Percentiles rank a stretch among this genome's conserved stretches.
Conservation (phyloP, 108 stramenopile genomes). For the Tribonema minus region DNA sequence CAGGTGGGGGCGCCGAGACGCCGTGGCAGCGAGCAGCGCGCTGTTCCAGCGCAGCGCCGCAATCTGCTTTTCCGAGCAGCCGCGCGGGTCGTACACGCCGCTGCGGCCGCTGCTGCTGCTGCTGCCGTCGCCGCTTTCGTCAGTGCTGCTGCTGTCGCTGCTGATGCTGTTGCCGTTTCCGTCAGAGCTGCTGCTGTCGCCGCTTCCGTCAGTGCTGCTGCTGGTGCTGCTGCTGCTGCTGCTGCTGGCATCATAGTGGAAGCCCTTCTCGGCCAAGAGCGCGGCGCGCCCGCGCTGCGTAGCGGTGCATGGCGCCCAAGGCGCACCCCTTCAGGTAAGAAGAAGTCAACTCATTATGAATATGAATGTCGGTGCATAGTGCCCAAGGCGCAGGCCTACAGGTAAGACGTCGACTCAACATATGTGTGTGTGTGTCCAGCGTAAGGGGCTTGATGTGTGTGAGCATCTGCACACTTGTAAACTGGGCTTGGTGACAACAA, state of each 20-base stretch:
- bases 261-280: not conserved
- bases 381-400: too few species aligned
- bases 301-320: too few species aligned
- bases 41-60: not conserved
- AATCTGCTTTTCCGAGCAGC: not conserved
- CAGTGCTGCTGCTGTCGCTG: not conserved
- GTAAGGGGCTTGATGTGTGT: too few species aligned
- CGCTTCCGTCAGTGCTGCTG: not conserved
- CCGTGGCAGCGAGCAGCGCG: constrained; percentile 5
- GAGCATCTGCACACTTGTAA: too few species aligned
- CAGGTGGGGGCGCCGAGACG: constrained; percentile 60
- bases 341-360: too few species aligned
- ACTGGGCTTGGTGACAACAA: too few species aligned
- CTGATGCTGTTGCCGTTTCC: not conserved
- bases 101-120: not conserved
- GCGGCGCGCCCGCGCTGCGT: too few species aligned
- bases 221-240: not conserved
- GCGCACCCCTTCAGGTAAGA: too few species aligned
- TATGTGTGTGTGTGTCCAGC: too few species aligned
- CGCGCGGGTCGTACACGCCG: not conserved
- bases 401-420: too few species aligned
- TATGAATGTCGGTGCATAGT: too few species aligned
- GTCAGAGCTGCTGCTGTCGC: not conserved
- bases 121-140: not conserved
- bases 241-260: not conserved